Percentiles rank a stretch among this genome's conserved stretches.
Evolutionary conservation across 805 yeast species (phyloP).

Genomic region (Ogataea minuta): DNA sequence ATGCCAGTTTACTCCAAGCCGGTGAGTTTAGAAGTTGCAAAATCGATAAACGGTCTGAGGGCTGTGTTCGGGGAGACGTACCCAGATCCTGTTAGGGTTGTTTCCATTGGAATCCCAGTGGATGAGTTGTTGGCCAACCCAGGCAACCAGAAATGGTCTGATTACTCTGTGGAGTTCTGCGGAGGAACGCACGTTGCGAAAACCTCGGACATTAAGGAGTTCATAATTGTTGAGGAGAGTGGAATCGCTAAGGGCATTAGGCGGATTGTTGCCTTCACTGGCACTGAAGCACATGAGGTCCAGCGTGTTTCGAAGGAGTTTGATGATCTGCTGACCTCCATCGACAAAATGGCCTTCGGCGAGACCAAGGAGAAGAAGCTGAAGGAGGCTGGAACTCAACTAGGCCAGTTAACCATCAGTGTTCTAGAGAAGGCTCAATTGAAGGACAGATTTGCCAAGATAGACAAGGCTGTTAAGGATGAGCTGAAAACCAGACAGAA

Average conservation of each 20-base stretch:
- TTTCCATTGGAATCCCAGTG: conserved; percentile 89
- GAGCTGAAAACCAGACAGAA: conserved; percentile 85
- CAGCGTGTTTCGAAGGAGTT: conserved; percentile 81
- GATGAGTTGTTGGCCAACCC: conserved; percentile 77
- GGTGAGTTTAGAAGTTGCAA: conserved; percentile 72
- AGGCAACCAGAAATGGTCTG: conserved; percentile 68
- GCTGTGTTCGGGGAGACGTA: conserved; percentile 99
- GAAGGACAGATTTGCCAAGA: conserved; percentile 67
- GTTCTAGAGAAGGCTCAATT: conserved; percentile 76
- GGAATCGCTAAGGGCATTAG: conserved; percentile 99
- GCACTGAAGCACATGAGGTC: conserved; percentile 84
- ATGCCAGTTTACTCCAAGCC: conserved; percentile 77
- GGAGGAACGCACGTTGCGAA: conserved; percentile 97
- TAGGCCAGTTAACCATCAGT: conserved; percentile 80
- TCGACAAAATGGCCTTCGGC: conserved; percentile 66
- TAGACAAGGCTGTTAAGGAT: conserved; percentile 86
- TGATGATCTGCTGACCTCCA: conserved; percentile 54
- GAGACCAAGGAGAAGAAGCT: conserved; percentile 75
- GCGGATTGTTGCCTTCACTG: conserved; percentile 96
- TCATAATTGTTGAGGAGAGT: conserved; percentile 87
- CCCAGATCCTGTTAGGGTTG: conserved; percentile 98
- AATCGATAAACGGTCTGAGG: conserved; percentile 77
- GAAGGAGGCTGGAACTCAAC: conserved; percentile 79
- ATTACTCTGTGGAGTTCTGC: conserved; percentile 88
- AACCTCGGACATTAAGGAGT: conserved; percentile 90